phyloP scores from a whole-genome alignment of 805 yeast species.

The Metschnikowia cubensis region DNA sequence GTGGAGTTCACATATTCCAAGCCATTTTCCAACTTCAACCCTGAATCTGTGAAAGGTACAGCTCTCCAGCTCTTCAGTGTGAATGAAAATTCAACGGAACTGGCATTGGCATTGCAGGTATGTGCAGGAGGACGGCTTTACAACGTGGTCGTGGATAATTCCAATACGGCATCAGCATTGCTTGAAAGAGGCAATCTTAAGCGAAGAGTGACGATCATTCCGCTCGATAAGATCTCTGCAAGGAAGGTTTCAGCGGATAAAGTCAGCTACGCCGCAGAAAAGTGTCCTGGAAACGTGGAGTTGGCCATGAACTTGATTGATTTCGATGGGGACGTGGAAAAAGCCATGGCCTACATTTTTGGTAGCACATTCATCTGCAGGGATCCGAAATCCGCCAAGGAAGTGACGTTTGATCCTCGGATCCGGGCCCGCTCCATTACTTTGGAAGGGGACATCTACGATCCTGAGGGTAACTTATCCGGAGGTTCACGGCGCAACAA shows the following conservation, averaged over 20 bases:
- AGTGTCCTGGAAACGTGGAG: slow-evolving; percentile 83
- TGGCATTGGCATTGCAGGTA: slow-evolving; percentile 82
- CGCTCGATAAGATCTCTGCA: slow-evolving; percentile 79
- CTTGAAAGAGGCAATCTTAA: slow-evolving; percentile 74
- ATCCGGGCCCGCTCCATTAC: slow-evolving; percentile 83
- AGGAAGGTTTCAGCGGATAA: slow-evolving; percentile 48
- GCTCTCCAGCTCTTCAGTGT: slow-evolving; percentile 81
- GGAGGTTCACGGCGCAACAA: slow-evolving; percentile 82
- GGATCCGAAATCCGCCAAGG: slow-evolving; percentile 84
- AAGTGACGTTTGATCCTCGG: slow-evolving; percentile 80
- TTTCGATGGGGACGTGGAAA: slow-evolving; percentile 62
- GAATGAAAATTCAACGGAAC: slow-evolving; percentile 50
- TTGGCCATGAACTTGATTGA: slow-evolving; percentile 81
- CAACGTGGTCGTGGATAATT: slow-evolving; percentile 88
- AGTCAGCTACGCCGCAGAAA: slow-evolving; percentile 62
- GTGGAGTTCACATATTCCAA: slow-evolving; percentile 69
- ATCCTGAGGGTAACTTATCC: slow-evolving; percentile 91
- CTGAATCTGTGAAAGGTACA: slow-evolving; percentile 71
- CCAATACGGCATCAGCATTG: slow-evolving; percentile 76
- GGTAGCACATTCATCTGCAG: slow-evolving; percentile 86
- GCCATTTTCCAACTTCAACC: slow-evolving; percentile 60
- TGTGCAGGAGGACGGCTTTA: slow-evolving; percentile 91
- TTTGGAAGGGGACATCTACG: slow-evolving; percentile 88
- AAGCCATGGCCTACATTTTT: slow-evolving; percentile 89
- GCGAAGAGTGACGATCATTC: slow-evolving; percentile 86